A percentile compares a stretch with the other conserved stretches of the same genome.
These are phyloP conservation scores for Tetrahymena elliotti DNA, from an alignment of 73 alveolate species.

Conservation along the genomic window DNA sequence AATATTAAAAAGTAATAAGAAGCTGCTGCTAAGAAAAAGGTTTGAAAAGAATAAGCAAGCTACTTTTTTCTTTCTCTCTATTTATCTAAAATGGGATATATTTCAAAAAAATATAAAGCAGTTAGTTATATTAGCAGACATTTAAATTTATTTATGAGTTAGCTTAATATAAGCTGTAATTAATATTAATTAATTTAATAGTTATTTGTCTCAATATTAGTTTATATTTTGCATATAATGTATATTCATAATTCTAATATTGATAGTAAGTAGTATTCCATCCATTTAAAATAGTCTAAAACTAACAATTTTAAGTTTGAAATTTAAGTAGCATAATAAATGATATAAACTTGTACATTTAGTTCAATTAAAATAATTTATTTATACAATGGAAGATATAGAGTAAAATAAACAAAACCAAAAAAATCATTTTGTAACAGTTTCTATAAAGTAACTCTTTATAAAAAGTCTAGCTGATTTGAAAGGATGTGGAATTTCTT, in stretches of 20 bases:
- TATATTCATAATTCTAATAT: neutral
- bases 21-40: conserved; percentile 1
- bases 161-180: neutral
- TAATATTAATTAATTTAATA: no score
- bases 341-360: neutral
- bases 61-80: no score
- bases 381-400: neutral
- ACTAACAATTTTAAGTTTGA: neutral
- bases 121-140: neutral
- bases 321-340: no score
- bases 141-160: neutral
- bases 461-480: neutral
- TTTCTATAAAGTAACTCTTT: neutral
- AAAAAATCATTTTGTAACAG: neutral
- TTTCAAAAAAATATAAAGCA: neutral
- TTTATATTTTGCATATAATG: neutral
- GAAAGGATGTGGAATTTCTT: neutral
- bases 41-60: neutral
- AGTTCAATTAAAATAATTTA: no score
- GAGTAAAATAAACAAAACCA: neutral
- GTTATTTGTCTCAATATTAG: neutral
- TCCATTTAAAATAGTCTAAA: neutral
- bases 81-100: neutral
- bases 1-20: conserved; percentile 49
- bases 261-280: neutral